Conservation (phyloP, 768 basidiomycete genomes). For the Leccinellum luteum region DNA sequence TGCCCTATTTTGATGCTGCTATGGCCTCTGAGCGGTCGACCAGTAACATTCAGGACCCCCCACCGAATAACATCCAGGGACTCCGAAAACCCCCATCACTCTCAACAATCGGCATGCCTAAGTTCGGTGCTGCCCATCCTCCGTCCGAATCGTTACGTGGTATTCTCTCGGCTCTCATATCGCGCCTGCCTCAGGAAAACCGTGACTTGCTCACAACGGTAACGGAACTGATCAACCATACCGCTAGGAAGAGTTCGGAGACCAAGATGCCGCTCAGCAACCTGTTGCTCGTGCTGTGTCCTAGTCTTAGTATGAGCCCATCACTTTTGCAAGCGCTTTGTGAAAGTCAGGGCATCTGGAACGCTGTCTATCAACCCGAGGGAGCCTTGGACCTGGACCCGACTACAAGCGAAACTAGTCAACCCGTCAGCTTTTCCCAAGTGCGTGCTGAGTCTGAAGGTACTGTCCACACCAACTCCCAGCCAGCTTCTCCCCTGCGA, state of each 20-base stretch:
- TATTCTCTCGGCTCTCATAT: constrained; percentile 61
- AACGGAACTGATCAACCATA: constrained; percentile 73
- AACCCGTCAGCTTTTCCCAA: background rate
- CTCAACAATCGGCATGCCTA: constrained; percentile 74
- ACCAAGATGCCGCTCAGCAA: constrained; percentile 96
- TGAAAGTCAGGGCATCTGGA: constrained; percentile 70
- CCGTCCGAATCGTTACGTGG: constrained; percentile 58
- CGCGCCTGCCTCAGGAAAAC: constrained; percentile 74
- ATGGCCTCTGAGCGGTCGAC: constrained; percentile 51
- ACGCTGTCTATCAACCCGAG: constrained; percentile 18
- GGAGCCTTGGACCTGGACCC: constrained; percentile 7
- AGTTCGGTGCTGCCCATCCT: constrained; percentile 55
- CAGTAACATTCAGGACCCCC: constrained; percentile 29
- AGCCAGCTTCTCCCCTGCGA: background rate
- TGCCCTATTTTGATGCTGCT: constrained; percentile 77
- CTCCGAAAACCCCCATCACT: constrained; percentile 78
- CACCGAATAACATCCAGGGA: constrained; percentile 36
- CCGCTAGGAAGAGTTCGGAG: constrained; percentile 60
- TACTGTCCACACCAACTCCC: background rate
- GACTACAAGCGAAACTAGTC: background rate
- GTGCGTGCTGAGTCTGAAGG: background rate
- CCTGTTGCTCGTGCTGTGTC: constrained; percentile 83
- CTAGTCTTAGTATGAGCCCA: constrained; percentile 78
- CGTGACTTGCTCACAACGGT: constrained; percentile 83
- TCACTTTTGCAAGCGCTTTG: constrained; percentile 69